phyloP scores from a whole-genome alignment of 2,329 filamentous ascomycete species.

The Magnaporthiopsis incrustans region DNA sequence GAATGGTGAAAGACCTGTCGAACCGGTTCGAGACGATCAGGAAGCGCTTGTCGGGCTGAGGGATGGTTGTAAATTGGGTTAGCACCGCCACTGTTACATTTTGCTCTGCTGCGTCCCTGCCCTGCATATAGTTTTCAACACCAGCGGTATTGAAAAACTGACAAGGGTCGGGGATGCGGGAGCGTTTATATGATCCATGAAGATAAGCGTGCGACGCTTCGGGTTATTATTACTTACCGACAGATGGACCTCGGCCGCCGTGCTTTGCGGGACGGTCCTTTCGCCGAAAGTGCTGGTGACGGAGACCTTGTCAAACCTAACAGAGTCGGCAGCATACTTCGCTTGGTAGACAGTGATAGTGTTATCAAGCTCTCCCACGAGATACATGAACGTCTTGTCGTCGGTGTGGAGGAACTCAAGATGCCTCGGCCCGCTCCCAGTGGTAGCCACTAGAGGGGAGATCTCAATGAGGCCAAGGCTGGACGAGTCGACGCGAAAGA shows the following conservation, averaged over 20 bases:
- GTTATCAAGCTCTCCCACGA: constrained; percentile 54
- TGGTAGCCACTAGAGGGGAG: constrained; percentile 30
- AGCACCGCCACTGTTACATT: background rate
- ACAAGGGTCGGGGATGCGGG: background rate
- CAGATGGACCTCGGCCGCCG: constrained; percentile 48
- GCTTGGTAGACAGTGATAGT: constrained; percentile 49
- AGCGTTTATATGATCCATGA: background rate
- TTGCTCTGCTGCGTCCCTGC: background rate
- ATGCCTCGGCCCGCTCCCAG: constrained; percentile 59
- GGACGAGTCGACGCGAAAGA: constrained; percentile 39
- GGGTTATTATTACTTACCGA: constrained; percentile 37
- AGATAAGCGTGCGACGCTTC: background rate
- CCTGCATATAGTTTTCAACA: background rate
- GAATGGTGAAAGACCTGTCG: constrained; percentile 44
- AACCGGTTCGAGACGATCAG: constrained; percentile 61
- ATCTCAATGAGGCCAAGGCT: constrained; percentile 33
- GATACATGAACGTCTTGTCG: constrained; percentile 45
- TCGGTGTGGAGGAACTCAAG: constrained; percentile 41
- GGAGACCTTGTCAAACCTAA: constrained; percentile 40
- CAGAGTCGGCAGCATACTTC: constrained; percentile 34
- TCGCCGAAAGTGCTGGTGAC: constrained; percentile 39
- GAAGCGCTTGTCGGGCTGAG: constrained; percentile 51
- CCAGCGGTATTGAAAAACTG: background rate
- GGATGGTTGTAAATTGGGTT: background rate
- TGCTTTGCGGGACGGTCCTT: constrained; percentile 30